Evolutionary conservation across 345 rosid genomes (phyloP), one percentile per base, ranked within the genome.

Genomic region (Camelina neglecta): DNA sequence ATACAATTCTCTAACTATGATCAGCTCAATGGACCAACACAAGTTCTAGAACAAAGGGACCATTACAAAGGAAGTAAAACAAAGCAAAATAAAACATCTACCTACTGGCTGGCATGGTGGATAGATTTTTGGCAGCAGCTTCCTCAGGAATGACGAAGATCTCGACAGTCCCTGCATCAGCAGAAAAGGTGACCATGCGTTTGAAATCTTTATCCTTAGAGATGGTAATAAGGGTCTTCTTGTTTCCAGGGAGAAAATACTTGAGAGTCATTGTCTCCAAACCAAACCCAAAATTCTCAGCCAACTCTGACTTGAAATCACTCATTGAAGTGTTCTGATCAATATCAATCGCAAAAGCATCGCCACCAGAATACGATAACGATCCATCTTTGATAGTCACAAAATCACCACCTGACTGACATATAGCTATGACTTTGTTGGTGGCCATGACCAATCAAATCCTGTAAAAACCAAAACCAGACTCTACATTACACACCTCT

Each of bases 371-470:
- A 65, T 88, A 91, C 0, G 90, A 83, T 73, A 93, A 76, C 1
- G 88, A 79, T 11, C 97, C 97, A 44, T 91, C 96, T 79, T 79
- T 80, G 42, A 78, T 69, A 3, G 88, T 70, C 53, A 88, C 85
- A 79, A 93, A 93, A 72, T 88, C 93, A 16, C 97, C 98, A 36
- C 97, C 96, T 0, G 98, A 90, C 68, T 92, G 97, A 79, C 97
- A 93, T 75, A 93, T 93, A 24, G 97, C 98, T 81, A 93, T 91
- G 54, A 93, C 74, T 83, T 89, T 93, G 82, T 86, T 89, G 48
- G 85, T 71, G 70, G 90, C 87, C 98, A 91, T 90, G 67, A 70
- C 84, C 88, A 76, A 54, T 20, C 50, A 35, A 24, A 11, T 21
- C 73, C 81, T 78, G 5, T 7, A 15, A 39, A 33, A 15, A 35